phyloP scores from a whole-genome alignment of 192 early-diverging fungal genomes.

The Oehlia diaphana region DNA sequence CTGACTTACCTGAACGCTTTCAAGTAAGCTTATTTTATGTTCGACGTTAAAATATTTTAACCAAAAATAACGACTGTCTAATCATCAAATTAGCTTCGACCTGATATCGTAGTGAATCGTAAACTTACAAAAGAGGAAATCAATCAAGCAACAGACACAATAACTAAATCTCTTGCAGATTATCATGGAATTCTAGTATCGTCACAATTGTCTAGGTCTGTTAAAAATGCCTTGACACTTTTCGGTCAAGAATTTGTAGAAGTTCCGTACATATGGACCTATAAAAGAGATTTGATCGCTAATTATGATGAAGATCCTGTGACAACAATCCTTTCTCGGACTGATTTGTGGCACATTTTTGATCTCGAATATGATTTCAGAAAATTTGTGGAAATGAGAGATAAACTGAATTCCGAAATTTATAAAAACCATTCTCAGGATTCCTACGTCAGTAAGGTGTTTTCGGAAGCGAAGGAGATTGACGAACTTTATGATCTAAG shows the following conservation, averaged over 20 bases:
- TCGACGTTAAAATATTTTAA: background rate
- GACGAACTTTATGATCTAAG: slow-evolving; percentile 61
- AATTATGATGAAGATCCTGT: slow-evolving; percentile 21
- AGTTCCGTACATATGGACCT: slow-evolving; percentile 87
- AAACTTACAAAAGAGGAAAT: slow-evolving; percentile 59
- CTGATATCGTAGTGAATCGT: slow-evolving; percentile 38
- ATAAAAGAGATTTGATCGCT: slow-evolving; percentile 82
- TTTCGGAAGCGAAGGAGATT: slow-evolving; percentile 51
- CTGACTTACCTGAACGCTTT: slow-evolving; percentile 92
- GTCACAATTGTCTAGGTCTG: background rate
- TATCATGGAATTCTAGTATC: background rate
- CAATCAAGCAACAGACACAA: slow-evolving; percentile 66
- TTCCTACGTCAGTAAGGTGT: slow-evolving; percentile 48
- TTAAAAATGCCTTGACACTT: slow-evolving; percentile 61
- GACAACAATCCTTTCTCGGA: slow-evolving; percentile 47
- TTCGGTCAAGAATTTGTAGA: slow-evolving; percentile 80
- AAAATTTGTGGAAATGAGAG: slow-evolving; percentile 63
- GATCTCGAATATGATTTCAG: slow-evolving; percentile 82
- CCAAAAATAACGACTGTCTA: background rate
- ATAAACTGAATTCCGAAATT: slow-evolving; percentile 53
- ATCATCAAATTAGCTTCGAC: slow-evolving; percentile 46
- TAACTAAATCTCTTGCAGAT: slow-evolving; percentile 38
- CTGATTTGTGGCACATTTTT: slow-evolving; percentile 87
- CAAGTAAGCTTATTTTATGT: slow-evolving; percentile 41
- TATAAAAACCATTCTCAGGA: slow-evolving; percentile 48